Conservation (phyloP, 225 moss, liverwort and hornwort genomes). For the Polytrichum formosum region DNA sequence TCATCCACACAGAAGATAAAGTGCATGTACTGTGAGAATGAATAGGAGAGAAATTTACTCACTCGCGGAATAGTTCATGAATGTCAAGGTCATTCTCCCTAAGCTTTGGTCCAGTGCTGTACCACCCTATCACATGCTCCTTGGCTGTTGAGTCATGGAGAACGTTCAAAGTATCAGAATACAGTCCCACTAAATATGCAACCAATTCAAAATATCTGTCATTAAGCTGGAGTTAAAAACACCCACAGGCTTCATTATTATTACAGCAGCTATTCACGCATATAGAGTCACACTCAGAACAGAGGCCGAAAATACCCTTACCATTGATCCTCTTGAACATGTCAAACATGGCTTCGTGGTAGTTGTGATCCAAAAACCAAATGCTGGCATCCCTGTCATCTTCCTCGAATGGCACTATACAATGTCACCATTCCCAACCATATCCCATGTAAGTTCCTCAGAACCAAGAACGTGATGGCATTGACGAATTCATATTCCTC, state of each 20-base stretch:
- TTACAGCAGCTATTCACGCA: too few species aligned
- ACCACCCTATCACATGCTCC: slow-evolving; percentile 84
- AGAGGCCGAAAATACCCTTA: slow-evolving; percentile 13
- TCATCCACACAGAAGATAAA: too few species aligned
- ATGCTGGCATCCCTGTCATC: slow-evolving; percentile 96
- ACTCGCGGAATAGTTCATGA: slow-evolving; percentile 72
- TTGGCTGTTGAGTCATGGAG: slow-evolving; percentile 38
- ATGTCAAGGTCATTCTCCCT: slow-evolving; percentile 96
- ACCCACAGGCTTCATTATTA: too few species aligned
- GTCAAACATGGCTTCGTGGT: slow-evolving; percentile 98
- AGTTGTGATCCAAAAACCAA: slow-evolving; percentile 99
- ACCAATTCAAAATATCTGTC: too few species aligned
- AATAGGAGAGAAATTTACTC: slow-evolving; percentile 10
- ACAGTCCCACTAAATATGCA: too few species aligned
- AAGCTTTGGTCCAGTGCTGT: slow-evolving; percentile 98
- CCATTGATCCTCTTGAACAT: slow-evolving; percentile 99
- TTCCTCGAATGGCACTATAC: slow-evolving; percentile 91
- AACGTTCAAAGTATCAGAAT: background rate
- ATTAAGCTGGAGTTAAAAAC: too few species aligned
- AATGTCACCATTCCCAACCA: slow-evolving; percentile 6
- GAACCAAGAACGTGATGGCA: background rate
- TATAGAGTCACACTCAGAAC: background rate
- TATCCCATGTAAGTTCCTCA: slow-evolving; percentile 1
- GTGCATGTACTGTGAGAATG: too few species aligned
- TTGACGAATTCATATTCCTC: too few species aligned